Evolutionary conservation across 208 protist species (phyloP).

Genomic region (Leishmania tarentolae): DNA sequence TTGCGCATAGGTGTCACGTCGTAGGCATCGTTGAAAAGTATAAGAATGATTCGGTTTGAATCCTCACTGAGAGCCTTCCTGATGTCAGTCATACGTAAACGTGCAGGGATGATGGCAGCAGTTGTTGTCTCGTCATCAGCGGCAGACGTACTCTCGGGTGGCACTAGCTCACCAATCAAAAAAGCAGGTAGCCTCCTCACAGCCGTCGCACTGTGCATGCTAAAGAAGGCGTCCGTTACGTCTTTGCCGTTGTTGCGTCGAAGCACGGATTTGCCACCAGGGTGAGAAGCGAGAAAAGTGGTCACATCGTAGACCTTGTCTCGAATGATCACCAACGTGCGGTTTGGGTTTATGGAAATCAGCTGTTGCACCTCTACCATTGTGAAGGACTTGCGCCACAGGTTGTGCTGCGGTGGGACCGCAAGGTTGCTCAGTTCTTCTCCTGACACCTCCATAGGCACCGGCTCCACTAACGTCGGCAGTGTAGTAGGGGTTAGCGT

Average conservation of each 20-base stretch:
- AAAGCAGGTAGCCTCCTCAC: slow-evolving; percentile 21
- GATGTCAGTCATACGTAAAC: slow-evolving; percentile 34
- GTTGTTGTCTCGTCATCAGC: not conserved
- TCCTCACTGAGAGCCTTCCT: slow-evolving; percentile 22
- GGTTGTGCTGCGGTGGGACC: not conserved
- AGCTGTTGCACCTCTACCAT: slow-evolving; percentile 18
- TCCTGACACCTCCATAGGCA: not conserved
- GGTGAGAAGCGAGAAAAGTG: slow-evolving; percentile 73
- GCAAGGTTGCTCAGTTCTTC: not conserved
- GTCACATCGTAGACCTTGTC: slow-evolving; percentile 89
- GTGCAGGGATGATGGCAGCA: not conserved
- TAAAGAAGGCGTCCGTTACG: slow-evolving; percentile 36
- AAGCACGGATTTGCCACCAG: slow-evolving; percentile 61
- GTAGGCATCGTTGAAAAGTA: slow-evolving; percentile 62
- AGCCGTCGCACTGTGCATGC: slow-evolving; percentile 28
- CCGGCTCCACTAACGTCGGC: not conserved
- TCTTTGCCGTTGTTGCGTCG: slow-evolving; percentile 45
- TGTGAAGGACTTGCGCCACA: slow-evolving; percentile 16
- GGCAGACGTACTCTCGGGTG: slow-evolving; percentile 4
- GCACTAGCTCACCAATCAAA: slow-evolving; percentile 20
- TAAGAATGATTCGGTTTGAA: slow-evolving; percentile 33
- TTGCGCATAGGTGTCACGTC: slow-evolving; percentile 51
- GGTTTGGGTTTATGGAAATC: slow-evolving; percentile 28
- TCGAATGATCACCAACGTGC: slow-evolving; percentile 51
- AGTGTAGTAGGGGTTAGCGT: not conserved